Evolutionary conservation across 768 basidiomycete genomes (phyloP).

Genomic region (Thelephora ganbajun): DNA sequence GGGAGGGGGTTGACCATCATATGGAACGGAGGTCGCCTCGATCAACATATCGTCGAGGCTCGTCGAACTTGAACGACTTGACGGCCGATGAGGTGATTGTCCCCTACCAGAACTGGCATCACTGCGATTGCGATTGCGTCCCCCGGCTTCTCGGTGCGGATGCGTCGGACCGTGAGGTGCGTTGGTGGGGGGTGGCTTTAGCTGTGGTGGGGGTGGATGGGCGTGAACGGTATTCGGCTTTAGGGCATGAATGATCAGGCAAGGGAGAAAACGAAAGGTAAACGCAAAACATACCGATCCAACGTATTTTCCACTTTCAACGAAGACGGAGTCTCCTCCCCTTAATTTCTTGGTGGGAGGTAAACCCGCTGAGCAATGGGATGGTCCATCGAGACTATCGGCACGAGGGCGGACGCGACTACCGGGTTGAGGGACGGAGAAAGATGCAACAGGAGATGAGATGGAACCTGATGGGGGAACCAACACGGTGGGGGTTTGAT

Average conservation of each 20-base stretch:
- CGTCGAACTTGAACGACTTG: constrained; percentile 19
- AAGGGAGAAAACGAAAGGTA: too few relatives aligned
- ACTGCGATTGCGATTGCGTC: constrained; percentile 7
- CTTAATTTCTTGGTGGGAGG: constrained; percentile 39
- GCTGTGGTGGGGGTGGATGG: constrained; percentile 8
- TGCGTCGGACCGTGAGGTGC: constrained; percentile 12
- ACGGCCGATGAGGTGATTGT: constrained; percentile 22
- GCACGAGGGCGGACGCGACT: constrained; percentile 30
- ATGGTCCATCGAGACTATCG: constrained; percentile 26
- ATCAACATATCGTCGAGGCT: constrained; percentile 35
- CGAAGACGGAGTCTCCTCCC: constrained; percentile 17
- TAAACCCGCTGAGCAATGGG: constrained; percentile 18
- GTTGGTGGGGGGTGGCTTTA: constrained; percentile 14
- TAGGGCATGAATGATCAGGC: not conserved
- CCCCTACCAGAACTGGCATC: constrained; percentile 9
- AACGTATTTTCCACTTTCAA: not conserved
- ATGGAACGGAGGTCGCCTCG: constrained; percentile 28
- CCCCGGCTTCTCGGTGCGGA: constrained; percentile 11
- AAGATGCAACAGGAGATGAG: constrained; percentile 13
- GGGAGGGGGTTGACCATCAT: constrained; percentile 19
- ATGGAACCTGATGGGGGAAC: constrained; percentile 10
- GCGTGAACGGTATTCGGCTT: not conserved
- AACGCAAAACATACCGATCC: not conserved
- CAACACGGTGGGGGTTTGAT: constrained; percentile 16
- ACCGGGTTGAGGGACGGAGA: constrained; percentile 26